phyloP scores from a whole-genome alignment of 345 rosid genomes.

The Pistacia vera region DNA sequence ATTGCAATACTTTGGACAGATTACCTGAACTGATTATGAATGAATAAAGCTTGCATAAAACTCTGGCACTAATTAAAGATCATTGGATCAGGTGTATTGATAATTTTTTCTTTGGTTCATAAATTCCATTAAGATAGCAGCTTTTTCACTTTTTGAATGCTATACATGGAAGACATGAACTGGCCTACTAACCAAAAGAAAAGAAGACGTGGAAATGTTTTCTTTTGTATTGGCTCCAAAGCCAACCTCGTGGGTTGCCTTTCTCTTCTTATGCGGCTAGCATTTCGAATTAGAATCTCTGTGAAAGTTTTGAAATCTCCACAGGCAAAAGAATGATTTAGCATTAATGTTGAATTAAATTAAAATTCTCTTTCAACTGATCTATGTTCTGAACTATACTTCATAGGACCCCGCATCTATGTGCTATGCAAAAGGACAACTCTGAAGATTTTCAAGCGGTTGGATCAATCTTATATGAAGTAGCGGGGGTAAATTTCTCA shows the following conservation, averaged over 20 bases:
- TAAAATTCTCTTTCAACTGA: background rate
- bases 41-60: background rate
- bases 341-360: background rate
- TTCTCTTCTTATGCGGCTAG: background rate
- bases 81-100: background rate
- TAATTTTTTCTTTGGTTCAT: background rate
- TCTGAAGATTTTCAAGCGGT: constrained; percentile 64
- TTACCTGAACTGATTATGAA: background rate
- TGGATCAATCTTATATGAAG: constrained; percentile 55
- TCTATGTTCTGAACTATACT: constrained; percentile 8
- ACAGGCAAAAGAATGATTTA: background rate
- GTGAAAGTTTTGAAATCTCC: background rate
- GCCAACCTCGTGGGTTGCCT: background rate
- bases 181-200: too few relatives aligned
- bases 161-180: background rate
- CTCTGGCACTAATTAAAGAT: background rate
- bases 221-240: too few relatives aligned
- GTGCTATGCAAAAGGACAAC: constrained; percentile 69
- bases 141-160: background rate
- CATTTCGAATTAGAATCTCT: background rate
- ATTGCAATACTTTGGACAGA: background rate
- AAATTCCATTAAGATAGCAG: background rate
- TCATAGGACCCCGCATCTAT: constrained; percentile 63
- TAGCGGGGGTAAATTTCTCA: constrained; percentile 44
- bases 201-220: too few relatives aligned